These are phyloP conservation scores for Jatropha podagrica DNA, from an alignment of 441 rosid species.

Conservation along the genomic window DNA sequence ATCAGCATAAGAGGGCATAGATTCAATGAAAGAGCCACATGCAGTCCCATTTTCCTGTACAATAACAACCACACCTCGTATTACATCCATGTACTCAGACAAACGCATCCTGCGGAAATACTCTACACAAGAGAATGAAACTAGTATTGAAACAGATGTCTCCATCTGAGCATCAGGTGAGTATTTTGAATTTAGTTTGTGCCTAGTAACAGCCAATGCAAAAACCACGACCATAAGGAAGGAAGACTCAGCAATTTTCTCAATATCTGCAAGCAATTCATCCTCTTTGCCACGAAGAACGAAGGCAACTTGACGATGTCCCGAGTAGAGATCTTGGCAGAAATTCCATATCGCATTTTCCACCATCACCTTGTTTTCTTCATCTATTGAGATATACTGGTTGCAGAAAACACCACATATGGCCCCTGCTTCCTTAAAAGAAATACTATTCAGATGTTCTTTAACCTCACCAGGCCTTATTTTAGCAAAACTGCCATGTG, in stretches of 20 bases:
- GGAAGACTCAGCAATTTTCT: conserved; percentile 86
- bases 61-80: conserved; percentile 65
- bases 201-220: conserved; percentile 70
- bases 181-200: conserved; percentile 48
- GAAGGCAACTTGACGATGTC: conserved; percentile 66
- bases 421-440: conserved; percentile 83
- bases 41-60: conserved; percentile 76
- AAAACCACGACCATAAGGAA: conserved; percentile 90
- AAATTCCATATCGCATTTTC: conserved; percentile 75
- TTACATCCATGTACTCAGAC: conserved; percentile 87
- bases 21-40: conserved; percentile 66
- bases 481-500: conserved; percentile 28
- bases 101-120: conserved; percentile 79
- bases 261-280: conserved; percentile 55
- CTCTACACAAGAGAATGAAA: conserved; percentile 79
- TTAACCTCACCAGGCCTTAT: conserved; percentile 40
- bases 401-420: conserved; percentile 74
- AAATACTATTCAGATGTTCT: conserved; percentile 54
- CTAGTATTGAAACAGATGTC: conserved; percentile 66
- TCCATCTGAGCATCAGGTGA: conserved; percentile 54
- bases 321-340: conserved; percentile 69
- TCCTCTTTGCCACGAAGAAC: conserved; percentile 58
- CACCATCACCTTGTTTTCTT: conserved; percentile 52
- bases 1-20: conserved; percentile 68
- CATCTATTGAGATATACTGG: conserved; percentile 62